phyloP scores from a whole-genome alignment of 257 asterid genomes.

The Nicotiana attenuata region DNA sequence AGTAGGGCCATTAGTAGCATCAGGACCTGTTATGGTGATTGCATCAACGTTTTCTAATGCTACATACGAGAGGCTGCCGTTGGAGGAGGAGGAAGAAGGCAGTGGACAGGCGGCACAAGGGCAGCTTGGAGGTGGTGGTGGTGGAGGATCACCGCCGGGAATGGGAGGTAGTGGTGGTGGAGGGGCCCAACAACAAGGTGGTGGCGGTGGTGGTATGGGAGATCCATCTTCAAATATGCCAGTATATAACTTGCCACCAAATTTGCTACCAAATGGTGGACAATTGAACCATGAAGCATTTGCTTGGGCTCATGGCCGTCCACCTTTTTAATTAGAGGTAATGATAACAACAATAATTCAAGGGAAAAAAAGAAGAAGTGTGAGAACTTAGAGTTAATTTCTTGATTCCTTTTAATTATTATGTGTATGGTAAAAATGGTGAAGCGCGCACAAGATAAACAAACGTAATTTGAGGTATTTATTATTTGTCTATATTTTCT shows the following conservation, averaged over 20 bases:
- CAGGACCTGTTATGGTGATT: constrained; percentile 67
- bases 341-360: not conserved
- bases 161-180: constrained; percentile 31
- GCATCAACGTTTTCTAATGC: constrained; percentile 66
- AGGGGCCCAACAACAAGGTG: constrained; percentile 18
- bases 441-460: not conserved
- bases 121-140: constrained; percentile 28
- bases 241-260: constrained; percentile 29
- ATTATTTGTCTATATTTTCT: constrained; percentile 12
- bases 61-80: constrained; percentile 57
- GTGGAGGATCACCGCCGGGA: constrained; percentile 26
- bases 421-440: constrained; percentile 2
- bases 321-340: constrained; percentile 37
- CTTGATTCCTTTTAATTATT: not conserved
- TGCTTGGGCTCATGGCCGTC: constrained; percentile 56
- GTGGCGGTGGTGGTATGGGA: constrained; percentile 28
- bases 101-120: constrained; percentile 17
- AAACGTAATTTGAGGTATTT: constrained; percentile 2
- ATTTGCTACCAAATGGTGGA: constrained; percentile 39
- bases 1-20: constrained; percentile 51
- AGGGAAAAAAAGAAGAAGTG: not conserved
- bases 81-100: constrained; percentile 50
- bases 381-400: not conserved
- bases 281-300: constrained; percentile 43
- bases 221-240: constrained; percentile 34